Evolutionary conservation across 176 grass and related monocot genomes (phyloP), one percentile per base, ranked within the genome.

Genomic region (Chloris gayana): DNA sequence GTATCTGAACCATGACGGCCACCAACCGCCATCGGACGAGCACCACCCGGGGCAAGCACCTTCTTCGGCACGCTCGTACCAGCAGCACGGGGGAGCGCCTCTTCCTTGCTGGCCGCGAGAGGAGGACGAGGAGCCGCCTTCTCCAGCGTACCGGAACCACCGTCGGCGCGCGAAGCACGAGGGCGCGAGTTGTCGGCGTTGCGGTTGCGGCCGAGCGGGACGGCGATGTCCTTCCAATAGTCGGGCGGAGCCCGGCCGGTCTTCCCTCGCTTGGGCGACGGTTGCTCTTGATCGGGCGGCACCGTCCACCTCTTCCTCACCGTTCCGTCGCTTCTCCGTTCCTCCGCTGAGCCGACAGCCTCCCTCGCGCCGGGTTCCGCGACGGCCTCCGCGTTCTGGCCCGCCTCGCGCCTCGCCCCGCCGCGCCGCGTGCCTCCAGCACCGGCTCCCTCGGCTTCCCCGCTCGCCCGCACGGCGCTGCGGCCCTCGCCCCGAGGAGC

Each of bases 241-340:
- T 29, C 24, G 0, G 58, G 1, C 25, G 58, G 58, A 0, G 0
- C 25, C 10, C n/a, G 47, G 14, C 8, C 19, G 47, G 34, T 37
- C 35, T 37, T 25, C 61, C 26, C 65, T 22, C 70, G 77, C 75
- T 73, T 80, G 19, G 47, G 25, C 62, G n/a, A n/a, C n/a, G 38
- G 65, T 62, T 71, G 83, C 62, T 64, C 80, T 29, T 34, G 45
- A 42, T 49, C 22, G 49, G 82, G 24, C 29, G 69, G 14, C 47
- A 31, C 9, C 27, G 41, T 4, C 50, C 12, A 7, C 39, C 75
- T 65, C 69, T 73, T 88, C 1, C 7, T 45, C 51, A 42, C 50
- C 14, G 27, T 14, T 25, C 18, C 67, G 30, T 46, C 30, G 64
- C 45, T 9, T 57, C 46, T 78, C 74, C 59, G n/a, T 31, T 32